A percentile compares a stretch with the other conserved stretches of the same genome.
These are phyloP conservation scores for Vitis rupestris DNA, from an alignment of 164 flowering plant species.

Conservation along the genomic window DNA sequence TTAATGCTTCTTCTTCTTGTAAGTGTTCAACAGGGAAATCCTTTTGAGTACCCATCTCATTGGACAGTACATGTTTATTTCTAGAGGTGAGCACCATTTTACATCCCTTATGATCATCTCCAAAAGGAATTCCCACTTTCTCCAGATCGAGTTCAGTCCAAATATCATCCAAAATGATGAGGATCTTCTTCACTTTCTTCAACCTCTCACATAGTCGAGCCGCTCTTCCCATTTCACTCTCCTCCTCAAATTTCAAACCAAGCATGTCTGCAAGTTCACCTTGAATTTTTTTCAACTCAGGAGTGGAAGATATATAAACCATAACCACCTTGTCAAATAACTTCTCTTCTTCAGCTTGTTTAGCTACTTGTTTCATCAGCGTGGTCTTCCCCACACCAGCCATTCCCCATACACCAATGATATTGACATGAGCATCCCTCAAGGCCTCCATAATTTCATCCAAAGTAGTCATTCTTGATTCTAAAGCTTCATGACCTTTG, in stretches of 20 bases:
- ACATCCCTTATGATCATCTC: neutral
- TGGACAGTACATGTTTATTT: neutral
- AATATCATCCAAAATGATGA: neutral
- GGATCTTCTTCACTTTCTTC: neutral
- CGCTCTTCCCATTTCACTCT: neutral
- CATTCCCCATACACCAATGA: constrained; percentile 13
- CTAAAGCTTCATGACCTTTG: constrained; percentile 1
- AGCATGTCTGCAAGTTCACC: constrained; percentile 6
- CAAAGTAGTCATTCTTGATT: neutral
- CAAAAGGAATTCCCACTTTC: neutral
- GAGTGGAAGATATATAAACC: constrained; percentile 2
- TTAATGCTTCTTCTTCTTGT: neutral
- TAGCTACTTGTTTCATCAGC: constrained; percentile 13
- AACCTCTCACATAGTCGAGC: neutral
- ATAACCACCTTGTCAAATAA: constrained; percentile 10
- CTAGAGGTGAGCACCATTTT: constrained; percentile 2
- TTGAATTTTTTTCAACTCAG: constrained; percentile 2
- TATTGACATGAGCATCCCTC: neutral
- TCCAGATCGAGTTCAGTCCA: neutral
- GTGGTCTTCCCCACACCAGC: constrained; percentile 17
- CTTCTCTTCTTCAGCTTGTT: neutral
- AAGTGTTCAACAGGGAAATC: neutral
- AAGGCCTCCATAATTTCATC: constrained; percentile 6
- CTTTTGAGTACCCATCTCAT: constrained; percentile 1
- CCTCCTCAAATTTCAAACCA: neutral